A percentile compares a stretch with the other conserved stretches of the same genome.
Conservation (phyloP, 139 green algal genomes). For the Chlamydomonas sphaeroides region DNA sequence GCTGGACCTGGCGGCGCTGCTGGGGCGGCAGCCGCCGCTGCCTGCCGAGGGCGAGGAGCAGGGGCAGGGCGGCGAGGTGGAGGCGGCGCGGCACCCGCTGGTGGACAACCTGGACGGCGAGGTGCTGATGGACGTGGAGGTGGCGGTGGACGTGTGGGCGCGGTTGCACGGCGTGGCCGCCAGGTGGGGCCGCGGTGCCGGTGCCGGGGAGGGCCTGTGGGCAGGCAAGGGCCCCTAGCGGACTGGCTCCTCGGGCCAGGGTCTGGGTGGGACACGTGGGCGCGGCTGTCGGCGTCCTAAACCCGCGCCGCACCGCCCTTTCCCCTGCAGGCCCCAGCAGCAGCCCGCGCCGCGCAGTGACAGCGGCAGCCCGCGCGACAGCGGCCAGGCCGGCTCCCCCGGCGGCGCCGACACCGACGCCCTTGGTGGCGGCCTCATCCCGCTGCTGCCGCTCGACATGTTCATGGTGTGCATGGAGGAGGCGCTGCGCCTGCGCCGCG, state of each 20-base stretch:
- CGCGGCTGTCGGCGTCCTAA: too few relatives aligned
- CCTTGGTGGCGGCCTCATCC: background rate
- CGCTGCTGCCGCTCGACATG: conserved; percentile 4
- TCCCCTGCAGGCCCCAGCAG: too few relatives aligned
- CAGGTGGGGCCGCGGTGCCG: background rate
- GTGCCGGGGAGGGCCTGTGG: too few relatives aligned
- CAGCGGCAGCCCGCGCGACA: background rate
- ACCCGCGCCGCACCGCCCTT: too few relatives aligned
- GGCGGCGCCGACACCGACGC: background rate
- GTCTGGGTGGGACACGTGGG: too few relatives aligned
- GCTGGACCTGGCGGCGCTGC: conserved; percentile 59
- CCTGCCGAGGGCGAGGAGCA: background rate
- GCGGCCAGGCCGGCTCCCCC: background rate
- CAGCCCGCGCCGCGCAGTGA: too few relatives aligned
- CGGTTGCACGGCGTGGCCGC: conserved; percentile 9
- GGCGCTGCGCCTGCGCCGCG: conserved; percentile 50
- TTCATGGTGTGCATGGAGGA: conserved; percentile 76
- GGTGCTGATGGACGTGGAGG: conserved; percentile 46
- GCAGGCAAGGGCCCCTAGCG: background rate
- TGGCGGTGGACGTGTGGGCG: conserved; percentile 31
- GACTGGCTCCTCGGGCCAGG: background rate
- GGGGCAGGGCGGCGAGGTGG: background rate
- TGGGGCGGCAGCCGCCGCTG: conserved; percentile 29
- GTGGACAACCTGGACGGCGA: conserved; percentile 70
- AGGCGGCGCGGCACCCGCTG: conserved; percentile 22